Evolutionary conservation across 371 early-diverging fungal species (phyloP).

Genomic region (Zopfochytrium polystomum): DNA sequence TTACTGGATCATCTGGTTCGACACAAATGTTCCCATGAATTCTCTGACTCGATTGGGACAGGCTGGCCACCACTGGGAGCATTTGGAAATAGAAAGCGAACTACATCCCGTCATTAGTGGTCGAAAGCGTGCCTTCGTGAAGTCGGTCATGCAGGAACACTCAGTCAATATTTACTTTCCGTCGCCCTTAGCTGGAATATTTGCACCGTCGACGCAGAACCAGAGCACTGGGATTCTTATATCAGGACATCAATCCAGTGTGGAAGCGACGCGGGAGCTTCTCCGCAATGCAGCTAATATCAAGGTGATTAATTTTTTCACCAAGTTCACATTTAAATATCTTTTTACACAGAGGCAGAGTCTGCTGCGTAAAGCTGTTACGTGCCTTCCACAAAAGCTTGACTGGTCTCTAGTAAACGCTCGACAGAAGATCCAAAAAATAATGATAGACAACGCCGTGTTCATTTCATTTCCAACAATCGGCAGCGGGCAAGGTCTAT

Average conservation of each 20-base stretch:
- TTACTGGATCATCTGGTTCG: conserved; percentile 45
- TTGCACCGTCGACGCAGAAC: background rate
- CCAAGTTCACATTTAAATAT: background rate
- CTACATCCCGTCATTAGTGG: conserved; percentile 60
- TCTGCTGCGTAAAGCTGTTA: conserved; percentile 23
- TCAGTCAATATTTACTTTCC: conserved; percentile 73
- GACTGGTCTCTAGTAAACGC: conserved; percentile 72
- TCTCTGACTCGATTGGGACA: too few relatives aligned
- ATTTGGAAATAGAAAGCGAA: conserved; percentile 28
- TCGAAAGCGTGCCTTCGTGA: conserved; percentile 63
- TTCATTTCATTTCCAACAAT: conserved; percentile 62
- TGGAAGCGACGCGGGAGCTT: background rate
- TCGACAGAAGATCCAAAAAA: conserved; percentile 59
- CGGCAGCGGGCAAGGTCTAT: conserved; percentile 52
- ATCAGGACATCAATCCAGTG: conserved; percentile 25
- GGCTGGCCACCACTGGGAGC: too few relatives aligned
- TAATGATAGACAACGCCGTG: conserved; percentile 75
- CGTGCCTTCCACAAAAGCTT: conserved; percentile 57
- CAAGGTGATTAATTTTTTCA: background rate
- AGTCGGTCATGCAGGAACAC: conserved; percentile 70
- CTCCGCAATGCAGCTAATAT: background rate
- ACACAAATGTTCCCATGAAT: too few relatives aligned
- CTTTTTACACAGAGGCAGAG: conserved; percentile 14
- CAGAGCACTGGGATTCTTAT: conserved; percentile 33
- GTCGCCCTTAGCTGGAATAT: conserved; percentile 51